A percentile compares a stretch with the other conserved stretches of the same genome.
phyloP scores from a whole-genome alignment of 129 eudicot genomes.

The Saussurea involucrata region DNA sequence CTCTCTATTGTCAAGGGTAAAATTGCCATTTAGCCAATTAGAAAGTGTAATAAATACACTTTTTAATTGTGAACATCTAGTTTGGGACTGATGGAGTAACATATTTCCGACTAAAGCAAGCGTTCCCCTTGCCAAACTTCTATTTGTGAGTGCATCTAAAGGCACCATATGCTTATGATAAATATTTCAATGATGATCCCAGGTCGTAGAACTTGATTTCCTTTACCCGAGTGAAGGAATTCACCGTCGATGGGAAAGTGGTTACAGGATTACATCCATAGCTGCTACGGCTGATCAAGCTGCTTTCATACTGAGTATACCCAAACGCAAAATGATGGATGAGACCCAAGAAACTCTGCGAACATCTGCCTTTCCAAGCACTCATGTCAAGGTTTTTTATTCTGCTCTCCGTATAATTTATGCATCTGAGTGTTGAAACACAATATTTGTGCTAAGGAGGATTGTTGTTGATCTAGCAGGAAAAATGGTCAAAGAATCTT shows the following conservation, averaged over 20 bases:
- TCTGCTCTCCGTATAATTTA: not conserved
- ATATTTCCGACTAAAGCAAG: not conserved
- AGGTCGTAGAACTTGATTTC: constrained; percentile 99
- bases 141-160: too few relatives aligned
- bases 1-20: not conserved
- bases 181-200: not conserved
- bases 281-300: constrained; percentile 99
- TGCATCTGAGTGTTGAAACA: not conserved
- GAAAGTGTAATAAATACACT: not conserved
- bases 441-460: not conserved
- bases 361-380: constrained; percentile 95
- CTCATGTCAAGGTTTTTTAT: constrained; percentile 76
- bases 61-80: not conserved
- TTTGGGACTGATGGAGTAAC: not conserved
- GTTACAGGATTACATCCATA: constrained; percentile 89
- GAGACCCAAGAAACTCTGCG: constrained; percentile 97
- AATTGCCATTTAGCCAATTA: not conserved
- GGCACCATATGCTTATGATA: not conserved
- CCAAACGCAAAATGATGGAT: constrained; percentile 78
- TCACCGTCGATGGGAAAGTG: constrained; percentile 96
- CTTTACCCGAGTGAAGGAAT: constrained; percentile 98
- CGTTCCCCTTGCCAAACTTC: too few relatives aligned
- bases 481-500: constrained; percentile 70
- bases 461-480: constrained; percentile 34
- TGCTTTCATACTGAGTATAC: constrained; percentile 83